These are phyloP conservation scores for Chalciporus piperatus DNA, from an alignment of 768 basidiomycete genomes.

Conservation along the genomic window DNA sequence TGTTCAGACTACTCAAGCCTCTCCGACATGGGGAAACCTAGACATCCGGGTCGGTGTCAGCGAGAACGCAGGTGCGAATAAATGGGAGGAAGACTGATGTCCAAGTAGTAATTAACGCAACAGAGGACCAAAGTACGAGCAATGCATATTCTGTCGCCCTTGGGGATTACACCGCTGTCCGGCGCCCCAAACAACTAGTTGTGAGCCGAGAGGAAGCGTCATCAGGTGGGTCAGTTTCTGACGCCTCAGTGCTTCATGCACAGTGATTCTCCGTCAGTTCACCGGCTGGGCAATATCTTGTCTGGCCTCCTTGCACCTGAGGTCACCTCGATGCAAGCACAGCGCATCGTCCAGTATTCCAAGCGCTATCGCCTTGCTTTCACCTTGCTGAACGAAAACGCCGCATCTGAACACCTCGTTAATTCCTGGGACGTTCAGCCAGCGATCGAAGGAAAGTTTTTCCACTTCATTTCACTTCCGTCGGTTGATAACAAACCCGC, in stretches of 20 bases:
- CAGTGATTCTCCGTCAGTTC: slow-evolving; percentile 25
- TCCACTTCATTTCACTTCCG: slow-evolving; percentile 13
- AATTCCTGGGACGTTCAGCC: slow-evolving; percentile 70
- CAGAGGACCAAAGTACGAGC: slow-evolving; percentile 10
- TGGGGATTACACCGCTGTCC: slow-evolving; percentile 24
- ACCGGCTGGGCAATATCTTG: slow-evolving; percentile 39
- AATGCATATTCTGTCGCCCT: slow-evolving; percentile 23
- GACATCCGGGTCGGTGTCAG: slow-evolving; percentile 33
- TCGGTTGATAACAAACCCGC: slow-evolving; percentile 12
- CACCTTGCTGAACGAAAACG: slow-evolving; percentile 89
- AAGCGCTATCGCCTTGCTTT: slow-evolving; percentile 86
- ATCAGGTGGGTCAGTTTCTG: slow-evolving; percentile 23
- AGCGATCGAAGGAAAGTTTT: slow-evolving; percentile 59
- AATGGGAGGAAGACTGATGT: background rate
- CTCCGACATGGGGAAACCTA: slow-evolving; percentile 44
- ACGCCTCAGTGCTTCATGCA: slow-evolving; percentile 10
- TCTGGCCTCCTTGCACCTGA: slow-evolving; percentile 40
- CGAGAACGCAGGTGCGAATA: slow-evolving; percentile 35
- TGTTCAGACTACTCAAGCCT: slow-evolving; percentile 10
- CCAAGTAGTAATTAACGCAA: slow-evolving; percentile 6
- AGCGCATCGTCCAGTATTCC: slow-evolving; percentile 70
- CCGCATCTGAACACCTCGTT: slow-evolving; percentile 57
- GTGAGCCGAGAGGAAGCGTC: slow-evolving; percentile 22
- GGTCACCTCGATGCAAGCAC: slow-evolving; percentile 47
- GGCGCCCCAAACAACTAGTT: slow-evolving; percentile 17